These are phyloP conservation scores for Phytophthora colocasiae DNA, from an alignment of 352 stramenopile genomes.

Conservation along the genomic window DNA sequence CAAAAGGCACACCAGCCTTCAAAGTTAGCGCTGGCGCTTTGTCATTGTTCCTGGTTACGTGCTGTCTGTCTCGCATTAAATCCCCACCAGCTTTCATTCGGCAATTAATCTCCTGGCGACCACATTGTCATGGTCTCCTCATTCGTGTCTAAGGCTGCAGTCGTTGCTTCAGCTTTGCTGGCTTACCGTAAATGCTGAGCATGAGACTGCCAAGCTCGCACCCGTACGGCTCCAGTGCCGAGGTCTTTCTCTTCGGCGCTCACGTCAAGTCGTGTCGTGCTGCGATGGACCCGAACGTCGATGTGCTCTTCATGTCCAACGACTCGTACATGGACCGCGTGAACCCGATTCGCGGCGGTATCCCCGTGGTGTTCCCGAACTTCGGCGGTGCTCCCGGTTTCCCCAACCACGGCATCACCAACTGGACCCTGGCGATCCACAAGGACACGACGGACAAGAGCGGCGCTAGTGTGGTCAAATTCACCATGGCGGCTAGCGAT, in stretches of 20 bases:
- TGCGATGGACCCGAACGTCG: slow-evolving; percentile 34
- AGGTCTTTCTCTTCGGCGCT: slow-evolving; percentile 84
- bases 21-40: slow-evolving; percentile 1
- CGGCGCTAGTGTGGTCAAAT: slow-evolving; percentile 38
- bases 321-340: slow-evolving; percentile 78
- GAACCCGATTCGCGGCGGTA: slow-evolving; percentile 89
- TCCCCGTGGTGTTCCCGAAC: slow-evolving; percentile 92
- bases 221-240: slow-evolving; percentile 62
- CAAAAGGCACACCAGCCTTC: no score
- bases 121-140: slow-evolving; percentile 29
- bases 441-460: slow-evolving; percentile 20
- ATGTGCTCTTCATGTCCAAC: slow-evolving; percentile 88
- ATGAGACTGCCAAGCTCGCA: slow-evolving; percentile 61
- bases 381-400: slow-evolving; percentile 71
- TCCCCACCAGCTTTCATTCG: slow-evolving; percentile 5
- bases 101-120: slow-evolving; percentile 14
- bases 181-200: slow-evolving; percentile 37
- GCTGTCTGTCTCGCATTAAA: slow-evolving; percentile 6
- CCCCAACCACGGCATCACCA: slow-evolving; percentile 74
- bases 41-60: slow-evolving; percentile 1
- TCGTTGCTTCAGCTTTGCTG: slow-evolving; percentile 24
- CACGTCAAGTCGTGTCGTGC: slow-evolving; percentile 73
- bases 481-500: slow-evolving; percentile 43
- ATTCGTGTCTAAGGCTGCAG: slow-evolving; percentile 23
- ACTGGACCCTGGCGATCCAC: slow-evolving; percentile 37